phyloP scores from a whole-genome alignment of 2,329 filamentous ascomycete species.

The Diaporthe nobilis region DNA sequence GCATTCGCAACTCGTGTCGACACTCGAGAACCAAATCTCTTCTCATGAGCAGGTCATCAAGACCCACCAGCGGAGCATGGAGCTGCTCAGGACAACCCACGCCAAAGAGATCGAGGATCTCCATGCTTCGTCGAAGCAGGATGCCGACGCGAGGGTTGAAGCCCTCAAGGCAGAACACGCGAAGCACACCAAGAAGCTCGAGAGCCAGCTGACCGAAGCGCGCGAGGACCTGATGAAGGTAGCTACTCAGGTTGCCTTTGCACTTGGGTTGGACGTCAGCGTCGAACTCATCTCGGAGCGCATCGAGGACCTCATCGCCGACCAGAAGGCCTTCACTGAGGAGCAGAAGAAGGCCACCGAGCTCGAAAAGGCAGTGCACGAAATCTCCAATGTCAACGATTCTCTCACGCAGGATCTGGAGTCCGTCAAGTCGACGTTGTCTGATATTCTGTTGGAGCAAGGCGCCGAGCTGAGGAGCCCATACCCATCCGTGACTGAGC shows the following conservation, averaged over 20 bases:
- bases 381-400: slow-evolving; percentile 71
- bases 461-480: slow-evolving; percentile 59
- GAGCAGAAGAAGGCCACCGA: slow-evolving; percentile 72
- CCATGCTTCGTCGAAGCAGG: slow-evolving; percentile 62
- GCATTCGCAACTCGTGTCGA: slow-evolving; percentile 58
- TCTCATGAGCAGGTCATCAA: slow-evolving; percentile 72
- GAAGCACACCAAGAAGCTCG: slow-evolving; percentile 68
- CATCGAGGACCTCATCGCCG: slow-evolving; percentile 69
- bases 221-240: slow-evolving; percentile 76
- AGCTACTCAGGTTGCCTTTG: slow-evolving; percentile 73
- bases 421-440: slow-evolving; percentile 67
- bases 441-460: slow-evolving; percentile 67
- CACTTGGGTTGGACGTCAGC: slow-evolving; percentile 74
- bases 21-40: slow-evolving; percentile 71
- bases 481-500: slow-evolving; percentile 65
- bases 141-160: slow-evolving; percentile 70
- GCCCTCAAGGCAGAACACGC: slow-evolving; percentile 73
- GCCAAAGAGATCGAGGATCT: slow-evolving; percentile 59
- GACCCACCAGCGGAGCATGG: slow-evolving; percentile 66
- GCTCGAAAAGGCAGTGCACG: slow-evolving; percentile 68
- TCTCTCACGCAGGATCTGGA: slow-evolving; percentile 74
- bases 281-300: slow-evolving; percentile 77
- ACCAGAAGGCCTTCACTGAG: slow-evolving; percentile 71
- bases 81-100: slow-evolving; percentile 64
- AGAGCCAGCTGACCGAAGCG: slow-evolving; percentile 75